Base-by-base conservation (phyloP, 2,329 filamentous ascomycete genomes). In the Westerdykella sp. region DNA sequence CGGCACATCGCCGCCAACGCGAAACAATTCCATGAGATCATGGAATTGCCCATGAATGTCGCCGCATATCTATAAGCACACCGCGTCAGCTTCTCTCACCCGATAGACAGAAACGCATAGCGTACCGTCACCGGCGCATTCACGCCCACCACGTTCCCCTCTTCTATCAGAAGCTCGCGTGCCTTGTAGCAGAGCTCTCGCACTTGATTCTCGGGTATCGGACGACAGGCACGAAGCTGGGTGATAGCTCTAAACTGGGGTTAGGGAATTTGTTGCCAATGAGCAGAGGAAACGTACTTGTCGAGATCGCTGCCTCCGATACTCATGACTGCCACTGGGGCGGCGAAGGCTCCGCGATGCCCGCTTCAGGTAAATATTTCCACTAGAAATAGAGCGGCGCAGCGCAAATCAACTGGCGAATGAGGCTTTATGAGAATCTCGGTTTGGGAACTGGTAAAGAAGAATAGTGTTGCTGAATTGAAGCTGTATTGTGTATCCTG, bases 31-130 rank as follows among this genome's bases (percentile, higher is more conserved):
- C 91, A 96, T 96, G 58, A 96, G 71, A 64, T 96, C 90, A 62
- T 96, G 90, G 63, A 96, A 96, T 67, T 96, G 90, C 54, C 90
- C 90, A 63, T 97, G 91, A 45, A 97, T 96, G 64, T 96, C 91
- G 58, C 91, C 91, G 63, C 91, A 96, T 54, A 56, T 61, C 56
- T 55, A 37, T 11, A 11, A 11, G 22, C 42, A 48, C 34, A 55
- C 47, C 7, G 45, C 43, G 36, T 40, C 9, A 36, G 7, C 2
- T 5, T 12, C 4, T 39, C 10, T n/a, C 47, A 44, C 43, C 44
- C 49, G 16, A 6, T 14, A 9, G 3, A 31, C 34, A 28, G 14
- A 28, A 34, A 32, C 77, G 9, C 25, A 28, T 28, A 28, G 11
- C 25, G 43, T 80, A 89, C 85, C 67, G 91, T 97, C 47, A 97